phyloP scores from a whole-genome alignment of 129 eudicot genomes.

The Tanacetum coccineum region DNA sequence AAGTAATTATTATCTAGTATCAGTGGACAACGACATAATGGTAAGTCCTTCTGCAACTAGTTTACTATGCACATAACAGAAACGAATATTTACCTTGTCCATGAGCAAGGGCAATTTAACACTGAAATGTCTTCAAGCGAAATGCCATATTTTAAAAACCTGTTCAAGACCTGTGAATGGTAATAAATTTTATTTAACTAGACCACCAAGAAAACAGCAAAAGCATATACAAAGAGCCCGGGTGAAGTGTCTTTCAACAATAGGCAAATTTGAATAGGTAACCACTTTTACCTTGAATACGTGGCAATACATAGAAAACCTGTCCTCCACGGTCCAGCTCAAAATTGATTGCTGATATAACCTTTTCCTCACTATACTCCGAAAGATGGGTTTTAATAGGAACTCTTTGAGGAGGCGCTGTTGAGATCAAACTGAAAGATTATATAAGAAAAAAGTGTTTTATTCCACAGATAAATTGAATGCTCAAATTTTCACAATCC shows the following conservation, averaged over 20 bases:
- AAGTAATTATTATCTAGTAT: not conserved
- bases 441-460: not conserved
- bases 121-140: conserved; percentile 61
- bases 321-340: conserved; percentile 98
- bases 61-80: not conserved
- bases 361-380: conserved; percentile 66
- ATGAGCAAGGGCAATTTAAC: conserved; percentile 89
- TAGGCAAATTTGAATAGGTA: not conserved
- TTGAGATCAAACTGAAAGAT: conserved; percentile 68
- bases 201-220: conserved; percentile 9
- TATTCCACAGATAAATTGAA: conserved; percentile 3
- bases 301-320: conserved; percentile 96
- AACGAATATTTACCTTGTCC: conserved; percentile 75
- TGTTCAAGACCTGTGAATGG: conserved; percentile 80
- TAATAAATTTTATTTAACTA: conserved; percentile 15
- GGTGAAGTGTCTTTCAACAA: not conserved
- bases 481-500: not conserved
- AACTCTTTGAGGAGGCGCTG: conserved; percentile 99
- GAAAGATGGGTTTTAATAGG: conserved; percentile 92
- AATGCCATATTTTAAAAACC: conserved; percentile 73
- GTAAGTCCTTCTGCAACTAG: conserved; percentile 1
- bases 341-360: conserved; percentile 71
- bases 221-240: not conserved
- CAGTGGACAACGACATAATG: not conserved
- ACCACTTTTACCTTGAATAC: conserved; percentile 69